Evolutionary conservation across 202 grass and related monocot genomes (phyloP).

Genomic region (Zoysia matrella): DNA sequence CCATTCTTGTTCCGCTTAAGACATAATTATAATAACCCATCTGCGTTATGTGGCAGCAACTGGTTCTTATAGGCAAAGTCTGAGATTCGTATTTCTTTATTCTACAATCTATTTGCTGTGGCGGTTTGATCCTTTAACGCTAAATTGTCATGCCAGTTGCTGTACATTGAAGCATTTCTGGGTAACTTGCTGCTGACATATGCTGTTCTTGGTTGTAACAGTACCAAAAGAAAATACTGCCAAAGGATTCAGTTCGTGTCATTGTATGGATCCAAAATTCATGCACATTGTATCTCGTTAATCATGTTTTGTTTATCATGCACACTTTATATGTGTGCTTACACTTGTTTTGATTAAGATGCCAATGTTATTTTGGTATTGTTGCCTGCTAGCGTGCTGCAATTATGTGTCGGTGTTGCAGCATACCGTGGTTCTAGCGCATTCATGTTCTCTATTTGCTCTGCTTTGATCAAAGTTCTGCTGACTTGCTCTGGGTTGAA

Average conservation of each 20-base stretch:
- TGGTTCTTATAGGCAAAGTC: constrained; percentile 34
- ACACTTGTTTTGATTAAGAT: neutral
- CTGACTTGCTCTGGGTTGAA: neutral
- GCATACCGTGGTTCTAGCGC: neutral
- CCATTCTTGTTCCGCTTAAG: neutral
- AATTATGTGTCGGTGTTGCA: neutral
- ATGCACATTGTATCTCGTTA: neutral
- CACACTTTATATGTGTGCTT: neutral
- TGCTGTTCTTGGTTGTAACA: constrained; percentile 13
- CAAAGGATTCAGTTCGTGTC: constrained; percentile 4
- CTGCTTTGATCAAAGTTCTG: neutral
- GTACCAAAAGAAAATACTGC: constrained; percentile 14
- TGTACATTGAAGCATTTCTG: constrained; percentile 13
- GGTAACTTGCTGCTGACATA: constrained; percentile 23
- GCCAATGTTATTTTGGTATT: neutral
- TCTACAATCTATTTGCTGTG: constrained; percentile 21
- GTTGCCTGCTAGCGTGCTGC: neutral
- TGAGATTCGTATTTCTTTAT: constrained; percentile 27
- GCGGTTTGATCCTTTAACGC: constrained; percentile 10
- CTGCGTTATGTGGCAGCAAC: constrained; percentile 30
- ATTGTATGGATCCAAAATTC: neutral
- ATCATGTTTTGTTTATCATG: neutral
- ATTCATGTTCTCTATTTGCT: neutral
- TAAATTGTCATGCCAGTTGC: constrained; percentile 19
- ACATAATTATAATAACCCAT: constrained; percentile 26